Evolutionary conservation across 2,329 filamentous ascomycete genomes (phyloP), one percentile per base, ranked within the genome.

Genomic region (Hymenotorrendiella dingleyae): DNA sequence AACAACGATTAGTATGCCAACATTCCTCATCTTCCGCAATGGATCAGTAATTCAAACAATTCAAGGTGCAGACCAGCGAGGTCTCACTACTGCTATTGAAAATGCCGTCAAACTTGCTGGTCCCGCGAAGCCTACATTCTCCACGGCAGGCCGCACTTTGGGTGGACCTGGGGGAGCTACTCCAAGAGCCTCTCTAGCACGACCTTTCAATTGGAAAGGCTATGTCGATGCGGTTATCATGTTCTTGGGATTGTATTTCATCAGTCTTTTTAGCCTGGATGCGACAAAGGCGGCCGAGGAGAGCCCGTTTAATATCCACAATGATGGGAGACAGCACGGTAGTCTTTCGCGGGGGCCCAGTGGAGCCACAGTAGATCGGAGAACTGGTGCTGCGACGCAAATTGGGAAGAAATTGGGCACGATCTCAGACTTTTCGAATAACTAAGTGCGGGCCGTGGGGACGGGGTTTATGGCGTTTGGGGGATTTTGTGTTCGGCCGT

Each of bases 1-100:
- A 26, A 33, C 40, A 34, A 37, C 19, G 16, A n/a, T n/a, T 16
- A 76, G 74, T 51, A 90, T 94, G 81, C 93, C 93, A 5, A 97
- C 93, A 40, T 97, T 98, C 68, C 78, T 96, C 63, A 81, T 97
- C 65, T 90, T 88, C 73, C 84, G 86, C 67, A 80, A 78, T 61
- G 82, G 83, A 56, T 71, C 75, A 52, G 78, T 83, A 57, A 74
- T 86, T 60, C 76, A 86, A 53, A 89, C 84, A 23, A 80, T 95
- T 60, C 76, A 78, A 58, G 93, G 93, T 55, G 89, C 90, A 24
- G 86, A 95, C 67, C 77, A 82, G 1, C 73, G 80, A 9, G 82
- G 80, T 39, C 78, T 98, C 32, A 84, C 81, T 26, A 74, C 80
- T 43, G 86, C 86, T 19, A 82, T 96, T 51, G 81, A 83, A 57